Conservation (phyloP, 352 stramenopile genomes). For the Pythium brassicae region DNA sequence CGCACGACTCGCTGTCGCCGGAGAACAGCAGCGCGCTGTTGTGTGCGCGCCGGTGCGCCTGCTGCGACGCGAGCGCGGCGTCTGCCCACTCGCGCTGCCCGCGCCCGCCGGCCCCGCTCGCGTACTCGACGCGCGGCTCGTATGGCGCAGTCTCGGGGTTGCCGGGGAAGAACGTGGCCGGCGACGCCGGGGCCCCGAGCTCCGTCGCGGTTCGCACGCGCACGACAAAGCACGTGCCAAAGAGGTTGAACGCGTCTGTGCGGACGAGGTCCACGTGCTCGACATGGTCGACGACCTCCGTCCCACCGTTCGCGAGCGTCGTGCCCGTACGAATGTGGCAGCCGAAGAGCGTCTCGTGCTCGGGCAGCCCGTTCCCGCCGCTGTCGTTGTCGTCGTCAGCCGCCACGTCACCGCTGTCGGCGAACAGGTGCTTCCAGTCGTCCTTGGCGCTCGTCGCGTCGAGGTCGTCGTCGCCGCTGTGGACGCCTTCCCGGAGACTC, state of each 20-base stretch:
- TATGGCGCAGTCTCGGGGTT: not conserved
- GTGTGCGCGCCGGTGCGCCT: not conserved
- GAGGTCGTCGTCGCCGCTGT: not conserved
- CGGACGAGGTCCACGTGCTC: conserved; percentile 10
- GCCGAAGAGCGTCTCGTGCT: conserved; percentile 14
- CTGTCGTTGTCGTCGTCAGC: not conserved
- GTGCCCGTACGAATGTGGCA: conserved; percentile 1
- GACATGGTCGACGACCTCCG: not conserved
- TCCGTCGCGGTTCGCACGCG: not conserved
- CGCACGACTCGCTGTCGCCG: conserved; percentile 8
- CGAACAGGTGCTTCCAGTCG: conserved; percentile 12
- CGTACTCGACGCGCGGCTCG: not conserved
- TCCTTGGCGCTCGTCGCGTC: not conserved
- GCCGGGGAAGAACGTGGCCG: not conserved
- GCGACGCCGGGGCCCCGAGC: not conserved
- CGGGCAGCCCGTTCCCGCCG: not conserved
- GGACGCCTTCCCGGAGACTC: conserved; percentile 4
- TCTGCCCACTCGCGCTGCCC: not conserved
- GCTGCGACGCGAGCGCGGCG: not conserved
- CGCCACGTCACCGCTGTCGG: not conserved
- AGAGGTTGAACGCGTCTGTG: conserved; percentile 15
- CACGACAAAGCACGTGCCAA: conserved; percentile 18
- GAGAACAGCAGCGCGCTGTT: conserved; percentile 7
- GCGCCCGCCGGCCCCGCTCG: not conserved
- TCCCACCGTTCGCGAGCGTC: not conserved